Conservation (phyloP, 805 yeast genomes). For the Wickerhamiella lipophila region DNA sequence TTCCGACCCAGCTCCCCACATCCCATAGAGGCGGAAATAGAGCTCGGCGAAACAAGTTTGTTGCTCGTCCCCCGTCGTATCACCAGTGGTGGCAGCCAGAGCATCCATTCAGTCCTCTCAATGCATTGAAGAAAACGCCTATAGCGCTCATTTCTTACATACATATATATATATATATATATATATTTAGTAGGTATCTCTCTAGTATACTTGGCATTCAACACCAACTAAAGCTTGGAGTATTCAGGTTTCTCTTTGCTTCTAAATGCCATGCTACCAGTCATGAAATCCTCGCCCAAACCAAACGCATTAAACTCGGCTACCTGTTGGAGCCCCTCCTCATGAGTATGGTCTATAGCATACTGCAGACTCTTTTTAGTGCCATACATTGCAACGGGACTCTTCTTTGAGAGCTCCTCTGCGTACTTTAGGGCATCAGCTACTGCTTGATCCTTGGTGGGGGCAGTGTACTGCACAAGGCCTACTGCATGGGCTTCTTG, state of each 20-base stretch:
- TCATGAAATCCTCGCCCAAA: slow-evolving; percentile 25
- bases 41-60: not conserved
- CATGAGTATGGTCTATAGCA: slow-evolving; percentile 30
- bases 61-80: slow-evolving; percentile 5
- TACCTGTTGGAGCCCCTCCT: slow-evolving; percentile 40
- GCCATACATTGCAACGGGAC: slow-evolving; percentile 51
- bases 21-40: not conserved
- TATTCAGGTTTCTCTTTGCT: slow-evolving; percentile 24
- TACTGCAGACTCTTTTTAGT: slow-evolving; percentile 44
- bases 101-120: not conserved
- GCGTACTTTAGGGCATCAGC: slow-evolving; percentile 41
- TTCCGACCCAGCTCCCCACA: not conserved
- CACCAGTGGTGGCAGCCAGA: not conserved
- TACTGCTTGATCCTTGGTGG: slow-evolving; percentile 39
- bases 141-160: not conserved
- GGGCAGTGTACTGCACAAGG: slow-evolving; percentile 35
- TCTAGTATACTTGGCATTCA: too few relatives aligned
- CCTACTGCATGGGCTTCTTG: slow-evolving; percentile 48
- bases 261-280: slow-evolving; percentile 25
- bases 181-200: too few relatives aligned
- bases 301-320: slow-evolving; percentile 41
- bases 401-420: slow-evolving; percentile 33
- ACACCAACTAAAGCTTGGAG: slow-evolving; percentile 21
- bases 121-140: not conserved
- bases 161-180: not conserved